Evolutionary conservation across 2,329 filamentous ascomycete genomes (phyloP).

Genomic region (Clarireedia homoeocarpa): DNA sequence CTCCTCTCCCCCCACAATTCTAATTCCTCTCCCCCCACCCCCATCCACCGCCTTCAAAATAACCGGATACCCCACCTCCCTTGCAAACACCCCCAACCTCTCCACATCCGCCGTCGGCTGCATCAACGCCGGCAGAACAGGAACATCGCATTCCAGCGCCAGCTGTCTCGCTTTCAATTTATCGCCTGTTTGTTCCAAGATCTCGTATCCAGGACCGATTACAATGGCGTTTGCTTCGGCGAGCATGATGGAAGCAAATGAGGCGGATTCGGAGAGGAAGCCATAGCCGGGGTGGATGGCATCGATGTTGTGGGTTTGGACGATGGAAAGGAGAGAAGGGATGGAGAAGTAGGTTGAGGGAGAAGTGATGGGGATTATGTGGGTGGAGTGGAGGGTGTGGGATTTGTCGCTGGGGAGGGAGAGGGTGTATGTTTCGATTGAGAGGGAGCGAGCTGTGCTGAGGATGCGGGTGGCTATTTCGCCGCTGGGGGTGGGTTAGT

Average conservation of each 20-base stretch:
- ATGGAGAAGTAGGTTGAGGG: constrained; percentile 47
- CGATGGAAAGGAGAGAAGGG: constrained; percentile 38
- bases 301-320: constrained; percentile 43
- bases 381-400: constrained; percentile 43
- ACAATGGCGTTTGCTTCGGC: constrained; percentile 60
- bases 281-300: constrained; percentile 69
- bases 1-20: constrained; percentile 41
- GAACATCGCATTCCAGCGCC: constrained; percentile 54
- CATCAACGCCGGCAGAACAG: constrained; percentile 66
- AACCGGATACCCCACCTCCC: constrained; percentile 35
- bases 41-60: constrained; percentile 54
- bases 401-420: constrained; percentile 47
- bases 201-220: constrained; percentile 52
- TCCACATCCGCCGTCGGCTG: constrained; percentile 52
- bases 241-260: constrained; percentile 58
- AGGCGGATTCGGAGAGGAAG: constrained; percentile 60
- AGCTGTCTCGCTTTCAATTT: constrained; percentile 57
- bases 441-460: constrained; percentile 49
- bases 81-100: constrained; percentile 46
- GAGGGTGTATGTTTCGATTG: constrained; percentile 46
- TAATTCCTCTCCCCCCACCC: constrained; percentile 58
- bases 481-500: constrained; percentile 36
- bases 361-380: constrained; percentile 43
- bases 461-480: constrained; percentile 57
- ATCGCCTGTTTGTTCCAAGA: constrained; percentile 23